Conservation (phyloP, 2,329 filamentous ascomycete genomes). For the Tolypocladium guangdongense region DNA sequence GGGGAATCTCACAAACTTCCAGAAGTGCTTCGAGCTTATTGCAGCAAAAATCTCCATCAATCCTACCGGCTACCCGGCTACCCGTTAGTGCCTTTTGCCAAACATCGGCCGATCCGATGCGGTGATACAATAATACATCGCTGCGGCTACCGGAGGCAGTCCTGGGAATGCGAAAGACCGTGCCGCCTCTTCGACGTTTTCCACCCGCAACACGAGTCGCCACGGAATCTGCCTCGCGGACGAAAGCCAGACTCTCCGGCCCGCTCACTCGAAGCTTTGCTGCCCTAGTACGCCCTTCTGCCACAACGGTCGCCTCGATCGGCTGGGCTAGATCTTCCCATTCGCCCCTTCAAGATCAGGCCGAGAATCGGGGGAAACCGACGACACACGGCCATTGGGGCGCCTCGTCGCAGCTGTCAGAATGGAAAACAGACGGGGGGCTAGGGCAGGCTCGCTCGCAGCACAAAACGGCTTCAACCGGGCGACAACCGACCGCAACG, state of each 20-base stretch:
- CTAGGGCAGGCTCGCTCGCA: conserved; percentile 7
- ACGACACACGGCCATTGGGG: not conserved
- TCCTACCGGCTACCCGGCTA: not conserved
- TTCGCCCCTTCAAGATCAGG: conserved; percentile 1
- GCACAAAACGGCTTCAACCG: conserved; percentile 1
- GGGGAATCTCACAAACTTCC: not conserved
- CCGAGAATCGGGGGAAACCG: not conserved
- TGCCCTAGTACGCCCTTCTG: conserved; percentile 8
- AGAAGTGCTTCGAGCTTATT: not conserved
- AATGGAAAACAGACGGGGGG: conserved; percentile 9
- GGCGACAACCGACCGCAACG: not conserved
- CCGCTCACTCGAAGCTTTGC: conserved; percentile 3
- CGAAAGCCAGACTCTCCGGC: not conserved
- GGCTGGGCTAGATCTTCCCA: conserved; percentile 4
- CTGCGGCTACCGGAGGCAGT: conserved; percentile 8
- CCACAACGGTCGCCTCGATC: conserved; percentile 1
- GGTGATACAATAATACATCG: conserved; percentile 10
- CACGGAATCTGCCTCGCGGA: not conserved
- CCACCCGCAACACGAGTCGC: conserved; percentile 8
- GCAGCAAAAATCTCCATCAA: not conserved
- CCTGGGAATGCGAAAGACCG: conserved; percentile 19
- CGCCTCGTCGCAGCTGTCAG: conserved; percentile 2
- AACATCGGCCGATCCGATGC: conserved; percentile 6
- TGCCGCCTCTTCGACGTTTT: conserved; percentile 9
- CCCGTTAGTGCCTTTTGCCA: not conserved